Percentiles rank a stretch among this genome's conserved stretches.
phyloP scores from a whole-genome alignment of 2,329 filamentous ascomycete genomes.

The Apiospora arundinis region DNA sequence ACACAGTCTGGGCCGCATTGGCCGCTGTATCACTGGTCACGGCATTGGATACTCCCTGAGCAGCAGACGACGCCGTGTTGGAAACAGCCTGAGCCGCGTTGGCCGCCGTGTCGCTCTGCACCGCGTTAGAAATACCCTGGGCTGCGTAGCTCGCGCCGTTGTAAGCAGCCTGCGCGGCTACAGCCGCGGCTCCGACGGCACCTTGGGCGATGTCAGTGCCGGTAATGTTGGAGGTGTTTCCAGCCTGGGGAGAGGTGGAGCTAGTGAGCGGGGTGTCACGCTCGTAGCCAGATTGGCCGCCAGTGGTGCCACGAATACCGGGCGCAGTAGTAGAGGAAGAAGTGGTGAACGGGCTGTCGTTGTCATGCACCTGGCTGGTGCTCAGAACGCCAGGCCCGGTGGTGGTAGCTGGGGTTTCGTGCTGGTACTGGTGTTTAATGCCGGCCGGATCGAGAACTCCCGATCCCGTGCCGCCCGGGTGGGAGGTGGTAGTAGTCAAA shows the following conservation, averaged over 20 bases:
- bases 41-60: neutral
- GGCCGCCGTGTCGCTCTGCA: neutral
- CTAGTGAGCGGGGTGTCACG: neutral
- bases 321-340: neutral
- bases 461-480: no score
- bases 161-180: neutral
- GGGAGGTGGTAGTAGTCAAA: neutral
- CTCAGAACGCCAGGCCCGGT: neutral
- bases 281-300: no score
- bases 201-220: neutral
- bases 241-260: neutral
- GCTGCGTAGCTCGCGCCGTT: neutral
- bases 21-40: neutral
- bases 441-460: no score
- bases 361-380: neutral
- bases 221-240: neutral
- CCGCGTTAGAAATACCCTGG: neutral
- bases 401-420: no score
- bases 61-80: neutral
- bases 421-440: no score
- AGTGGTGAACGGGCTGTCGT: neutral
- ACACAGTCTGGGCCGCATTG: neutral
- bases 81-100: neutral
- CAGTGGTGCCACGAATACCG: no score
- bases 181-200: neutral